Conservation (phyloP, 1,284 basidiomycete species). For the Apiotrichum gracile region DNA sequence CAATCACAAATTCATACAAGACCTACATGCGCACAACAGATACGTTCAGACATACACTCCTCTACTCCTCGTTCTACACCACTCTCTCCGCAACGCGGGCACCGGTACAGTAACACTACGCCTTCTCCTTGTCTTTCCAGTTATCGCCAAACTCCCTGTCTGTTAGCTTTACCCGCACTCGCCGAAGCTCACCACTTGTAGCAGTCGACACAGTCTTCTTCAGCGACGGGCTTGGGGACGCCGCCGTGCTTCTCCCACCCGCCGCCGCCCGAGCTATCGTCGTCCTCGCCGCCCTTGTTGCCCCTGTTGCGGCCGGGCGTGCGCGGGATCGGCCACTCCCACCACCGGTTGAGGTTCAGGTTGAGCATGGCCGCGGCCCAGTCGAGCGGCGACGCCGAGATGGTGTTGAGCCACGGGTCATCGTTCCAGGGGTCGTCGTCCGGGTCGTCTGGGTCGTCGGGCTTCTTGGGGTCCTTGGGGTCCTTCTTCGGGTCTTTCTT, state of each 20-base stretch:
- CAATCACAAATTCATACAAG: neutral
- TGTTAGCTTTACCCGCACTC: neutral
- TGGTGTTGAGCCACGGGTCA: neutral
- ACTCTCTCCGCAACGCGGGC: too few species aligned
- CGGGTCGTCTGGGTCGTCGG: neutral
- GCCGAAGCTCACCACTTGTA: constrained; percentile 43
- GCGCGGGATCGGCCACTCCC: neutral
- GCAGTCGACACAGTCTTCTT: constrained; percentile 46
- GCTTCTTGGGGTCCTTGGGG: neutral
- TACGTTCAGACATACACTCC: too few species aligned
- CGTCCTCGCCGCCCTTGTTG: constrained; percentile 11
- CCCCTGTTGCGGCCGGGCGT: neutral
- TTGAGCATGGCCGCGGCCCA: neutral
- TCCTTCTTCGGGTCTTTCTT: neutral
- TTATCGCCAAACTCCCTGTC: constrained; percentile 31
- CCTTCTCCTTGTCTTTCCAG: constrained; percentile 19
- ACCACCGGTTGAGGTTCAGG: neutral
- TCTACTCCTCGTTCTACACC: too few species aligned
- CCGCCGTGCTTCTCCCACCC: constrained; percentile 45
- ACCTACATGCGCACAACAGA: neutral
- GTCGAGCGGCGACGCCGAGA: neutral
- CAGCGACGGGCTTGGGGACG: constrained; percentile 40
- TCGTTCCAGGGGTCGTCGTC: neutral
- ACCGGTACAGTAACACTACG: too few species aligned
- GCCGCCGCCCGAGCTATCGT: constrained; percentile 52